Conservation (phyloP, 805 yeast genomes). For the Grigorovia humatica region DNA sequence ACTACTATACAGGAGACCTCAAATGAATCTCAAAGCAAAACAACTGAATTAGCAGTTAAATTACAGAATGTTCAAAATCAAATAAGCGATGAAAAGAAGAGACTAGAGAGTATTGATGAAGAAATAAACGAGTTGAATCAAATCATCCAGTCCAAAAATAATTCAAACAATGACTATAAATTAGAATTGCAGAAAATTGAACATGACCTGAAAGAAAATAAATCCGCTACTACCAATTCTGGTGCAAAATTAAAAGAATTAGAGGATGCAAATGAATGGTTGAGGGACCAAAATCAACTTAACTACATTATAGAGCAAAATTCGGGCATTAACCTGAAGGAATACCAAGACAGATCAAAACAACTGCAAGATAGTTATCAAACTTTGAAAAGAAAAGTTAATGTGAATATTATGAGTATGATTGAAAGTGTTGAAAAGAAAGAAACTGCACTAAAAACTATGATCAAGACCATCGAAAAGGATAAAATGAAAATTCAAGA, state of each 20-base stretch:
- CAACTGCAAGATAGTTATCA: slow-evolving; percentile 50
- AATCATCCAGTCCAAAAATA: slow-evolving; percentile 35
- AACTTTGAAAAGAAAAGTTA: slow-evolving; percentile 71
- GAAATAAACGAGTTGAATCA: slow-evolving; percentile 55
- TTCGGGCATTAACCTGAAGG: slow-evolving; percentile 52
- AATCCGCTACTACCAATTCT: slow-evolving; percentile 30
- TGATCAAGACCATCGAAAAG: slow-evolving; percentile 79
- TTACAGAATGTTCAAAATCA: slow-evolving; percentile 21
- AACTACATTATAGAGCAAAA: slow-evolving; percentile 48
- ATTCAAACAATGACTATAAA: slow-evolving; percentile 35
- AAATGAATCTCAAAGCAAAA: slow-evolving; percentile 11
- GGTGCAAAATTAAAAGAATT: slow-evolving; percentile 35
- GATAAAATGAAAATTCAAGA: slow-evolving; percentile 85
- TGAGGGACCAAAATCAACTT: slow-evolving; percentile 51
- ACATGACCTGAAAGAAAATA: slow-evolving; percentile 45
- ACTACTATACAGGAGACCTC: slow-evolving; percentile 21
- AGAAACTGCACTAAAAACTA: slow-evolving; percentile 60
- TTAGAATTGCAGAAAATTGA: slow-evolving; percentile 43
- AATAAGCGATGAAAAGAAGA: slow-evolving; percentile 37
- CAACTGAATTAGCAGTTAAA: slow-evolving; percentile 20
- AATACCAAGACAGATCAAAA: slow-evolving; percentile 47
- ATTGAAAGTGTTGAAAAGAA: slow-evolving; percentile 87
- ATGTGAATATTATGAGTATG: slow-evolving; percentile 79
- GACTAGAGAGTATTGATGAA: slow-evolving; percentile 59
- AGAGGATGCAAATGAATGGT: slow-evolving; percentile 58